Conservation (phyloP, 2,329 filamentous ascomycete species). For the Pochonia chlamydosporia region DNA sequence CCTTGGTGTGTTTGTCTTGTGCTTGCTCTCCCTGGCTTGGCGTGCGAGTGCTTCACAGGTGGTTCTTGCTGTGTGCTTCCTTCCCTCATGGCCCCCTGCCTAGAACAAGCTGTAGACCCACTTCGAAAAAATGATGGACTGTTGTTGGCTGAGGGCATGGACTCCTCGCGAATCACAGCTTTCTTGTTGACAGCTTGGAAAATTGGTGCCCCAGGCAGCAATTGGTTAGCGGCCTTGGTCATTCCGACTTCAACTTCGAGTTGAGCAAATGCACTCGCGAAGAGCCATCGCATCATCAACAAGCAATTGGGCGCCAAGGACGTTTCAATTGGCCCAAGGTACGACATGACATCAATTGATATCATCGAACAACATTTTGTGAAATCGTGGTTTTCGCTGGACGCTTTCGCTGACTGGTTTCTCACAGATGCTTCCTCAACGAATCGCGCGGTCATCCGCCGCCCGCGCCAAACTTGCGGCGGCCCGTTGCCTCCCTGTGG, state of each 20-base stretch:
- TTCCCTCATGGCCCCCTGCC: neutral
- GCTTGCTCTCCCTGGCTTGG: constrained; percentile 7
- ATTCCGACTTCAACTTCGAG: constrained; percentile 23
- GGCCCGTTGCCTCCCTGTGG: constrained; percentile 43
- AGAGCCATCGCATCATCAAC: constrained; percentile 12
- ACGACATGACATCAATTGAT: neutral
- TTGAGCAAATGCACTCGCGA: neutral
- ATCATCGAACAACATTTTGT: neutral
- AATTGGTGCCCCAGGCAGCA: constrained; percentile 27
- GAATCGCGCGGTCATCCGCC: constrained; percentile 46
- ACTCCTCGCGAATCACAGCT: neutral
- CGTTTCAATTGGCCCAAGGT: constrained; percentile 22
- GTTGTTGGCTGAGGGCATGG: constrained; percentile 2
- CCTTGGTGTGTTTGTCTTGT: neutral
- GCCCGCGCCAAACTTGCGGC: constrained; percentile 38
- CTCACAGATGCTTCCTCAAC: constrained; percentile 54
- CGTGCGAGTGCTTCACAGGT: no score
- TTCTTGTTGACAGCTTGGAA: neutral
- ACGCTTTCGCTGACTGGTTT: neutral
- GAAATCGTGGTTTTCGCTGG: neutral
- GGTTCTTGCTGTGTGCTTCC: neutral
- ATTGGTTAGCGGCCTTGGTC: constrained; percentile 13
- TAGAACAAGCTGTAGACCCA: neutral
- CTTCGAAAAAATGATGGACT: neutral
- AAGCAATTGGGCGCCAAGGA: constrained; percentile 31